A percentile compares a stretch with the other conserved stretches of the same genome.
These are phyloP conservation scores for Xylariaceae sp. DNA, from an alignment of 2,329 filamentous ascomycete species.

Conservation along the genomic window DNA sequence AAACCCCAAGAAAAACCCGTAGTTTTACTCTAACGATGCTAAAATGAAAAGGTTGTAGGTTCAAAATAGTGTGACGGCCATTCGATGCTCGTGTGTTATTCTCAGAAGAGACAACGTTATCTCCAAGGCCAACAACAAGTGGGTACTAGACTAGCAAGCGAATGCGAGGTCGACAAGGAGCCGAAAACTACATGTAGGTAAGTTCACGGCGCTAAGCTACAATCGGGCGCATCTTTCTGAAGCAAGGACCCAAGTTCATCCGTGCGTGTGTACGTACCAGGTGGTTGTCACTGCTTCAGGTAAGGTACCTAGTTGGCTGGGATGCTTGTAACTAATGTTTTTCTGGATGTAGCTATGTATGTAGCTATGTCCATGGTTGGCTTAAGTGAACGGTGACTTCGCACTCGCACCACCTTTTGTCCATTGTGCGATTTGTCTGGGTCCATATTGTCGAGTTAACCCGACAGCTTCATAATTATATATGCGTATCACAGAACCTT, in stretches of 20 bases:
- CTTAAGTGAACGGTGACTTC: neutral
- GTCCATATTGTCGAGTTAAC: neutral
- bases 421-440: neutral
- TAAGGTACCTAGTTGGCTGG: neutral
- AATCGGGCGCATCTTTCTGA: slow-evolving; percentile 1
- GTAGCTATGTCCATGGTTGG: neutral
- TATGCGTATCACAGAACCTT: slow-evolving; percentile 7
- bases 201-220: neutral
- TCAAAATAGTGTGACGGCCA: neutral
- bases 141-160: slow-evolving; percentile 17
- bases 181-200: neutral
- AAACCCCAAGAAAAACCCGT: neutral
- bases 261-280: neutral
- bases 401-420: slow-evolving; percentile 6
- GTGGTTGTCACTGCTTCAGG: neutral
- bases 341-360: neutral
- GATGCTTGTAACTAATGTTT: neutral
- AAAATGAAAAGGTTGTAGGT: neutral
- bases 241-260: slow-evolving; percentile 5
- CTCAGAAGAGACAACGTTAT: too few relatives aligned
- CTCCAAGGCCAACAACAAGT: neutral
- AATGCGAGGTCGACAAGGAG: slow-evolving; percentile 19
- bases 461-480: slow-evolving; percentile 6
- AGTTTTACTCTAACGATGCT: neutral
- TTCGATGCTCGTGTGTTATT: too few relatives aligned